Conservation (phyloP, 331 rosid species). For the Pyracantha coccinea region DNA sequence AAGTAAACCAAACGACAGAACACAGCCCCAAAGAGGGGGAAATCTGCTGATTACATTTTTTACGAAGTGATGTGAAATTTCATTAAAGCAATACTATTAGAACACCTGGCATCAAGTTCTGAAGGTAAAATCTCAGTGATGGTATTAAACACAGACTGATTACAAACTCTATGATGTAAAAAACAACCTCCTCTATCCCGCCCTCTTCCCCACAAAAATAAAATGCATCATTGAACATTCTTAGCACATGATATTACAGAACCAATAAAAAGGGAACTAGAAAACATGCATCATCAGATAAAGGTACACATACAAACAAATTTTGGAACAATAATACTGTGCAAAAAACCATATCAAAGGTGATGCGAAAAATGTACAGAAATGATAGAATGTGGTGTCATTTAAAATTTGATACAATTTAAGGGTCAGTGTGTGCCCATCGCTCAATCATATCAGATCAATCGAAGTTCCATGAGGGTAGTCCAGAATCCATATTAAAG, state of each 20-base stretch:
- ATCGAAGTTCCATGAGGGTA: not conserved
- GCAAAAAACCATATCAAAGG: not conserved
- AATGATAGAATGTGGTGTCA: not conserved
- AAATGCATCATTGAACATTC: not conserved
- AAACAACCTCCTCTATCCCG: not conserved
- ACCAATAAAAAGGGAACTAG: not conserved
- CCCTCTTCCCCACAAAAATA: not conserved
- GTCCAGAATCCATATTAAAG: not conserved
- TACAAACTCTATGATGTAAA: not conserved
- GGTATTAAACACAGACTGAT: not conserved
- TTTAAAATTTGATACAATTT: not conserved
- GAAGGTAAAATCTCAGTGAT: not conserved
- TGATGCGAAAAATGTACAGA: not conserved
- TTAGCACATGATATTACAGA: not conserved
- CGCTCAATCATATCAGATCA: not conserved
- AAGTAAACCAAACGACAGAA: not conserved
- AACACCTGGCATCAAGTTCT: not conserved
- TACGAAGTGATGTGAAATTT: not conserved
- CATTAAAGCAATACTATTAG: too few species aligned
- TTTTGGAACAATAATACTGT: not conserved
- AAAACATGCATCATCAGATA: not conserved
- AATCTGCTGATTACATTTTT: not conserved
- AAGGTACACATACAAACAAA: not conserved
- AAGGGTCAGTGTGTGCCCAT: not conserved
- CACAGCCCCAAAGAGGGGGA: not conserved